phyloP scores from a whole-genome alignment of 495 filamentous ascomycete genomes.

The Penicillium macrosclerotiorum region DNA sequence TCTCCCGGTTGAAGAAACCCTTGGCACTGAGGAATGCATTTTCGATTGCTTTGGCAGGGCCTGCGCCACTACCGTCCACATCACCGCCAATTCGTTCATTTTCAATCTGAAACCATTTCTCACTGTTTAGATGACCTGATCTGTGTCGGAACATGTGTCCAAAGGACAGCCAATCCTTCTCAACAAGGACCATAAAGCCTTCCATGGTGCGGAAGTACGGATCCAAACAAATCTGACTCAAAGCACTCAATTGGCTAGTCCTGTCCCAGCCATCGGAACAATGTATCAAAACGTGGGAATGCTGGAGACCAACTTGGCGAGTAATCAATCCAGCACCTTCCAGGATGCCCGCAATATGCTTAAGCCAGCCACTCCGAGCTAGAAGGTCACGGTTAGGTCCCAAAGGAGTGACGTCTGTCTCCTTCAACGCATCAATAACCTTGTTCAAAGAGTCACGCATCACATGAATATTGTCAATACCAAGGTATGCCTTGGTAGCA shows the following conservation, averaged over 20 bases:
- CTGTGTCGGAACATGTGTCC: constrained; percentile 96
- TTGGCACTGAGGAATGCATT: constrained; percentile 84
- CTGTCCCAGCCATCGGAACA: constrained; percentile 99
- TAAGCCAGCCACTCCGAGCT: constrained; percentile 83
- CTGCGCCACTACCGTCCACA: constrained; percentile 54
- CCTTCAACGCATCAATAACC: constrained; percentile 87
- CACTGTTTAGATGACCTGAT: constrained; percentile 78
- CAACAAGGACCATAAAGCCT: constrained; percentile 91
- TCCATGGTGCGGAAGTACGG: constrained; percentile 95
- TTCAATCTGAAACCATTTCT: constrained; percentile 93
- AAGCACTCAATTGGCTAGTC: constrained; percentile 91
- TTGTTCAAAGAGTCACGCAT: constrained; percentile 92
- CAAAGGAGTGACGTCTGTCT: constrained; percentile 82
- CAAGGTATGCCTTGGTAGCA: constrained; percentile 89
- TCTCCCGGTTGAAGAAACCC: constrained; percentile 82
- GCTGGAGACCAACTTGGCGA: constrained; percentile 82
- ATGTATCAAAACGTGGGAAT: constrained; percentile 94
- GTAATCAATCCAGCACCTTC: constrained; percentile 84
- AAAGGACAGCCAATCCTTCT: constrained; percentile 98
- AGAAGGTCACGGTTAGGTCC: constrained; percentile 82
- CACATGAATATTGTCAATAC: constrained; percentile 98
- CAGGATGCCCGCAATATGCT: constrained; percentile 81
- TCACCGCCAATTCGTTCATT: constrained; percentile 58
- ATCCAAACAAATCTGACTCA: constrained; percentile 91
- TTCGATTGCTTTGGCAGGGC: constrained; percentile 67